Evolutionary conservation across 208 protist genomes (phyloP).

Genomic region (Cochliopodium minus): DNA sequence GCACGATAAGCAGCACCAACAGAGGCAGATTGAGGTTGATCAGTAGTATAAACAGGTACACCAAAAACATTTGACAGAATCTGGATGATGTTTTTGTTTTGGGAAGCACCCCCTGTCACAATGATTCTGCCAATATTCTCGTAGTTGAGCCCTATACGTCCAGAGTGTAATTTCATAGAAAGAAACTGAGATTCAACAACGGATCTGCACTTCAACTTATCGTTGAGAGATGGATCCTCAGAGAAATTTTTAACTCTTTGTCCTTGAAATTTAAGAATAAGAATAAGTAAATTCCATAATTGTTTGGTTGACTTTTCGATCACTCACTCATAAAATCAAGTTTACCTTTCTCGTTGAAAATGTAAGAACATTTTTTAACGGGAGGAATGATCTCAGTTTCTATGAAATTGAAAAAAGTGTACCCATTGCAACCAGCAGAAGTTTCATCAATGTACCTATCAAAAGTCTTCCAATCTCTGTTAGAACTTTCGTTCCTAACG

Average conservation of each 20-base stretch:
- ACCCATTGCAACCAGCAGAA: too few relatives aligned
- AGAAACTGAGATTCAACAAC: constrained; percentile 17
- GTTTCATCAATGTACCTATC: background rate
- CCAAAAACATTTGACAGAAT: constrained; percentile 18
- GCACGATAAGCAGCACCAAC: constrained; percentile 16
- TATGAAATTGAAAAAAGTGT: too few relatives aligned
- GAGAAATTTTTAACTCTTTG: constrained; percentile 1
- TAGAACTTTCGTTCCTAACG: constrained; percentile 4
- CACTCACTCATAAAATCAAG: too few relatives aligned
- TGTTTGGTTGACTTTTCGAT: too few relatives aligned
- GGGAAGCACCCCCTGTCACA: constrained; percentile 13
- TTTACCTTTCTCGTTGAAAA: too few relatives aligned
- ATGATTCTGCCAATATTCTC: background rate
- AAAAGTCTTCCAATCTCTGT: constrained; percentile 9
- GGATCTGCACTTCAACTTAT: too few relatives aligned
- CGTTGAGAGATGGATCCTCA: constrained; percentile 1
- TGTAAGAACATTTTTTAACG: too few relatives aligned
- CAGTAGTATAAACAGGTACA: background rate
- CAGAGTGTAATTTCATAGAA: background rate
- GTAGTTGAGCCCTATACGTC: background rate
- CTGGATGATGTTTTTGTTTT: constrained; percentile 2
- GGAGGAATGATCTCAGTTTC: too few relatives aligned
- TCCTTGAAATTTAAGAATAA: background rate
- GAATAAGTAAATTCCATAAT: constrained; percentile 7
- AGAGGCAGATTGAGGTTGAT: background rate